Evolutionary conservation across 192 early-diverging fungal genomes (phyloP).

Genomic region (Coemansia umbellata): DNA sequence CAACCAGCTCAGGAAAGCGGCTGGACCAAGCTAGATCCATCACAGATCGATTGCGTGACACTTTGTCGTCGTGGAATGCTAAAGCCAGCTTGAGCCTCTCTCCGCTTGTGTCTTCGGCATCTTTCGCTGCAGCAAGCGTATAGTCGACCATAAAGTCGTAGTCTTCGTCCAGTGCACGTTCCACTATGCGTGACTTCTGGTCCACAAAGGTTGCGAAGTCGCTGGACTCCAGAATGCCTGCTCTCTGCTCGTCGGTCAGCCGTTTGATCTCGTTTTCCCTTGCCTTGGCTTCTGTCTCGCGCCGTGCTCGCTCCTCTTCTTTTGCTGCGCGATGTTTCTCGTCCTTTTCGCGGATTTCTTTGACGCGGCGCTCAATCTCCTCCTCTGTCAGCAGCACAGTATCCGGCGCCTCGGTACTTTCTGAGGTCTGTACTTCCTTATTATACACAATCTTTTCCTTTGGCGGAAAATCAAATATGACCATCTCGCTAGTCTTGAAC

Average conservation of each 20-base stretch:
- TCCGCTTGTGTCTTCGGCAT: slow-evolving; percentile 60
- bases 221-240: slow-evolving; percentile 66
- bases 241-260: slow-evolving; percentile 82
- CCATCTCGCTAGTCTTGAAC: slow-evolving; percentile 67
- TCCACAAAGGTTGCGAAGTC: slow-evolving; percentile 88
- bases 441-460: slow-evolving; percentile 82
- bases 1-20: slow-evolving; percentile 84
- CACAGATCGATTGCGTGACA: slow-evolving; percentile 84
- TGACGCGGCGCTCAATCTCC: slow-evolving; percentile 45
- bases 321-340: slow-evolving; percentile 21
- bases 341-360: slow-evolving; percentile 44
- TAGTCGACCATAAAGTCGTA: slow-evolving; percentile 97
- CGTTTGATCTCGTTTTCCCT: slow-evolving; percentile 57
- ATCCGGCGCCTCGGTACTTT: slow-evolving; percentile 30
- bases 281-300: slow-evolving; percentile 62
- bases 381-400: slow-evolving; percentile 30
- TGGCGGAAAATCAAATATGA: slow-evolving; percentile 85
- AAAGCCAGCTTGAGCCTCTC: slow-evolving; percentile 66
- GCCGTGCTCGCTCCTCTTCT: slow-evolving; percentile 49
- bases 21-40: slow-evolving; percentile 90
- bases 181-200: slow-evolving; percentile 78
- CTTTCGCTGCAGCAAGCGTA: slow-evolving; percentile 52
- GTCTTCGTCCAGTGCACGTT: slow-evolving; percentile 79
- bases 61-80: slow-evolving; percentile 77
- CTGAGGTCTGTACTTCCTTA: slow-evolving; percentile 80